Evolutionary conservation across 2,329 filamentous ascomycete species (phyloP), one percentile per base, ranked within the genome.

Genomic region (Fusarium veterinarium): DNA sequence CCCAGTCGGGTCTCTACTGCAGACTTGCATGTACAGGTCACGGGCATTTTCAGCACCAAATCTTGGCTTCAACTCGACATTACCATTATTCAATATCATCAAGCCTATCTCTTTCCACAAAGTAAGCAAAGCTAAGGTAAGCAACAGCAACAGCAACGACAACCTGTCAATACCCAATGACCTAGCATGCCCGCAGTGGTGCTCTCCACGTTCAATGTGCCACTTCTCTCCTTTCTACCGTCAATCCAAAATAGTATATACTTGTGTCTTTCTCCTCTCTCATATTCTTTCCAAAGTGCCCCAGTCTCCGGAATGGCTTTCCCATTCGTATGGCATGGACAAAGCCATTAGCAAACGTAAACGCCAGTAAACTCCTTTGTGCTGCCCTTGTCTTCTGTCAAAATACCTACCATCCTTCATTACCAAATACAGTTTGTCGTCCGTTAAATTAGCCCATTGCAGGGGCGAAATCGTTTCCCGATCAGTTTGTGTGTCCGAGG

Each of bases 51-150:
- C n/a, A 31, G n/a, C 17, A 52, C 61, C 19, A 45, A 45, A 58
- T 33, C 25, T 63, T 28, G 53, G n/a, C 53, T 64, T 60, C 57
- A 64, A 69, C 55, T 76, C 56, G 67, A 72, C 69, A 79, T 79
- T 79, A 79, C 72, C 71, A 79, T 79, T 79, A 79, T 67, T 77
- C 66, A 77, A 75, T 79, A 79, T 70, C 72, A 71, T 75, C 55
- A 60, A 45, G 59, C 28, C 49, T 68, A 64, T 57, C 60, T 57
- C 63, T 62, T 64, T 60, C 52, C 44, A 48, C 64, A 55, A 65
- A 71, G 59, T 40, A 60, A 53, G 33, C 37, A 53, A 44, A 30
- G 30, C 38, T 38, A 28, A 66, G 40, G 53, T 28, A 56, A 59
- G 60, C 37, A 62, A 57, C 57, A 59, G 60, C 37, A 62, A 57